Conservation (phyloP, 495 filamentous ascomycete species). For the Podospora appendiculata region DNA sequence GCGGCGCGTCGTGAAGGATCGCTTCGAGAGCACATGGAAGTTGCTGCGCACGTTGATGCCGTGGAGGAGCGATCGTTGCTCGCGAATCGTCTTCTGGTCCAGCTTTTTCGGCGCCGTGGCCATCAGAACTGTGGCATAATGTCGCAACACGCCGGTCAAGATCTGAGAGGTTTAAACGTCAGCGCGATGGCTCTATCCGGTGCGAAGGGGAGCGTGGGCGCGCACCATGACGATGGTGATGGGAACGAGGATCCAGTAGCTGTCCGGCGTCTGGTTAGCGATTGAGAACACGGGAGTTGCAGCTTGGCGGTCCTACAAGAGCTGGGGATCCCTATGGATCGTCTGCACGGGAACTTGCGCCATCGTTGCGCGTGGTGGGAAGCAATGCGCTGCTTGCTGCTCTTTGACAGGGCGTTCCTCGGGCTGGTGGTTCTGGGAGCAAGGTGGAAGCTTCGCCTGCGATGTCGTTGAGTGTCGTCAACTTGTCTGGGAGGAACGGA, state of each 20-base stretch:
- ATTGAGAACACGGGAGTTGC: not conserved
- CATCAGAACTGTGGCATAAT: conserved; percentile 91
- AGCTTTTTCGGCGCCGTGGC: conserved; percentile 76
- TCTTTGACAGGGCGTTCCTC: not conserved
- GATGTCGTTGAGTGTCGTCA: no score
- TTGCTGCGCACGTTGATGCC: conserved; percentile 81
- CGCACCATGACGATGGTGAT: conserved; percentile 95
- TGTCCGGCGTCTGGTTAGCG: conserved; percentile 24
- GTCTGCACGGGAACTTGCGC: conserved; percentile 81
- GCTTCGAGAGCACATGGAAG: conserved; percentile 59
- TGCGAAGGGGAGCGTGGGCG: not conserved
- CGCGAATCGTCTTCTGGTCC: conserved; percentile 65
- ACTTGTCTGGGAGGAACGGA: no score
- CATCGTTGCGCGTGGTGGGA: conserved; percentile 43
- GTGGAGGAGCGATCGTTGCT: conserved; percentile 80
- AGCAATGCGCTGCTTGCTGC: not conserved
- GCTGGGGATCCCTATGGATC: conserved; percentile 96
- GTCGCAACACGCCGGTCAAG: conserved; percentile 87
- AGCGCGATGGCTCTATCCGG: not conserved
- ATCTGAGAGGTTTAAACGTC: conserved; percentile 46
- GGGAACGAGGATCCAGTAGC: conserved; percentile 97
- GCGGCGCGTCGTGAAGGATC: conserved; percentile 72
- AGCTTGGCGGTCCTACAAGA: conserved; percentile 59
- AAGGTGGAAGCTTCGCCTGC: no score
- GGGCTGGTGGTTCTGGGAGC: no score